Conservation (phyloP, 169 alveolate species). For the Cytauxzoon felis region DNA sequence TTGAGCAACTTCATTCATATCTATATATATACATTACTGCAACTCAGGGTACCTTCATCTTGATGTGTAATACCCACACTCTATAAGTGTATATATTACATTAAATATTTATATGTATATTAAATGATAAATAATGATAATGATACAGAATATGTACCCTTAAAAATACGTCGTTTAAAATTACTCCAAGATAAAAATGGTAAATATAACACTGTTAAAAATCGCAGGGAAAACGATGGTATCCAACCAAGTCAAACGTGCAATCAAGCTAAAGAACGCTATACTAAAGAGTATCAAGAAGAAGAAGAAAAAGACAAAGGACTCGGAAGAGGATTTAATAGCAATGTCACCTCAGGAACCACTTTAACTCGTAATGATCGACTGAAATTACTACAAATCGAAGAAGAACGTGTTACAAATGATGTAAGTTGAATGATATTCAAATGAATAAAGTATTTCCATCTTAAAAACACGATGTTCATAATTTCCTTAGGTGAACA, state of each 20-base stretch:
- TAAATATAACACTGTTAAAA: slow-evolving; percentile 18
- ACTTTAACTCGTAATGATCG: background rate
- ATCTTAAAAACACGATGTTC: too few relatives aligned
- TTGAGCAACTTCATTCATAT: slow-evolving; percentile 35
- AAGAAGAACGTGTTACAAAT: background rate
- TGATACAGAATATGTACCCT: slow-evolving; percentile 26
- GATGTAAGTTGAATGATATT: slow-evolving; percentile 10
- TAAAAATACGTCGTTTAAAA: slow-evolving; percentile 2
- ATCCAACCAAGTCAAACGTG: slow-evolving; percentile 33
- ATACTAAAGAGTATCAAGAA: slow-evolving; percentile 23
- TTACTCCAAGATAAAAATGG: background rate
- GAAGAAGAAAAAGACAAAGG: slow-evolving; percentile 9
- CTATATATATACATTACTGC: background rate
- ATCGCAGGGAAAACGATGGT: slow-evolving; percentile 36
- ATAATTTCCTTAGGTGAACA: too few relatives aligned
- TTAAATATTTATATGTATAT: background rate
- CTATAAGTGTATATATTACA: background rate
- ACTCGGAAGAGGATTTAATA: slow-evolving; percentile 2
- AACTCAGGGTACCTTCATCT: background rate
- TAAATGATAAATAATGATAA: slow-evolving; percentile 1
- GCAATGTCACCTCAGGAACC: background rate
- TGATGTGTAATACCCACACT: background rate
- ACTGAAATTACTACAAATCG: background rate
- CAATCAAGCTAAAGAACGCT: slow-evolving; percentile 36
- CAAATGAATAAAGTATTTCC: background rate